Conservation (phyloP, 2,329 filamentous ascomycete species). For the Cladosporium sp. region DNA sequence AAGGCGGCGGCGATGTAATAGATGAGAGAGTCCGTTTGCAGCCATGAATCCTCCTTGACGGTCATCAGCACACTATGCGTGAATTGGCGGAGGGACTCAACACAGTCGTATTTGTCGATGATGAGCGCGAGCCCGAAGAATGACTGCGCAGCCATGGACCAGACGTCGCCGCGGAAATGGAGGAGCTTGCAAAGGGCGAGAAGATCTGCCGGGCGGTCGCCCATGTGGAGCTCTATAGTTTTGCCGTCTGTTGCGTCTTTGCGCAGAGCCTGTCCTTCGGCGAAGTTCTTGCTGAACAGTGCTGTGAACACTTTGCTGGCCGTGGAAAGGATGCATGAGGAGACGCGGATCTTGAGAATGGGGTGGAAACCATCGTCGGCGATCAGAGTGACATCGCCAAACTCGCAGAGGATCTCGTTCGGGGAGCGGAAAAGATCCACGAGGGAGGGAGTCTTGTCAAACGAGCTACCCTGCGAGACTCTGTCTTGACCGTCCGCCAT, state of each 20-base stretch:
- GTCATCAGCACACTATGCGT: background rate
- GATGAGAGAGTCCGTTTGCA: background rate
- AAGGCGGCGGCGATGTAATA: slow-evolving; percentile 9
- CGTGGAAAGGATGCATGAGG: slow-evolving; percentile 18
- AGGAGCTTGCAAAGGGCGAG: slow-evolving; percentile 13
- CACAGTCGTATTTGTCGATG: slow-evolving; percentile 18
- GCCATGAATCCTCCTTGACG: background rate
- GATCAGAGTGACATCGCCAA: slow-evolving; percentile 18
- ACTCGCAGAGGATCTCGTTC: slow-evolving; percentile 15
- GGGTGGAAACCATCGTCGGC: slow-evolving; percentile 16
- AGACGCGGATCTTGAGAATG: slow-evolving; percentile 15
- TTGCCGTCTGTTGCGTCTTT: background rate
- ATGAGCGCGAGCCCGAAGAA: slow-evolving; percentile 14
- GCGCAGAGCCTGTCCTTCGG: slow-evolving; percentile 12
- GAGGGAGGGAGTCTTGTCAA: background rate
- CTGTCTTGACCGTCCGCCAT: too few species aligned
- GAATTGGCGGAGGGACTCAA: background rate
- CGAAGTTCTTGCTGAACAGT: slow-evolving; percentile 17
- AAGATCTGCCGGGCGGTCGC: slow-evolving; percentile 12
- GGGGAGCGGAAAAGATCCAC: slow-evolving; percentile 14
- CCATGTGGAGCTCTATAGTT: slow-evolving; percentile 12
- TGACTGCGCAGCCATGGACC: background rate
- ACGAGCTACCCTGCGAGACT: too few species aligned
- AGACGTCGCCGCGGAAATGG: slow-evolving; percentile 3
- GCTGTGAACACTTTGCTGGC: slow-evolving; percentile 15